Percentiles rank a stretch among this genome's conserved stretches.
These are phyloP conservation scores for Gossypium rotundifolium DNA, from an alignment of 345 rosid species.

Conservation along the genomic window DNA sequence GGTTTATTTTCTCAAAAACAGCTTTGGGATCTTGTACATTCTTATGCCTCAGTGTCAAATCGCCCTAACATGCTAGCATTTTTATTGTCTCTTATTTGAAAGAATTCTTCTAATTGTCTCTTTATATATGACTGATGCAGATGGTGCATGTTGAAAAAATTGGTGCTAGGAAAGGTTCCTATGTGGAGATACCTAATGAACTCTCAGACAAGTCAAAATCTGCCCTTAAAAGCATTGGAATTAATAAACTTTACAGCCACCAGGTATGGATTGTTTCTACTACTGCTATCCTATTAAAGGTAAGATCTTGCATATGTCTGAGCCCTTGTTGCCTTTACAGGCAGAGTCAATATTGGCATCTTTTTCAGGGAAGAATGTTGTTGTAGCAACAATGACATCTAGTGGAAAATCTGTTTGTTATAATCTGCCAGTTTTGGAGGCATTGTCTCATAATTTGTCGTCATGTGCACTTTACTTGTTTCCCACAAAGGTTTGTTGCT, in stretches of 20 bases:
- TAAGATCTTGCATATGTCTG: slow-evolving; percentile 11
- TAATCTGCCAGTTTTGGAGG: slow-evolving; percentile 86
- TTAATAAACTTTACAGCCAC: slow-evolving; percentile 70
- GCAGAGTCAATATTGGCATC: slow-evolving; percentile 77
- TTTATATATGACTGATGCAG: slow-evolving; percentile 37
- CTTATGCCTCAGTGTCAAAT: not conserved
- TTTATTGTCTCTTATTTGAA: not conserved
- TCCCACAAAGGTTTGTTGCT: slow-evolving; percentile 75
- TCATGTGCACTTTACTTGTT: slow-evolving; percentile 86
- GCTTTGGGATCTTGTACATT: not conserved
- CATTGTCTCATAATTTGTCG: slow-evolving; percentile 48
- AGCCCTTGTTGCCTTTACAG: slow-evolving; percentile 32
- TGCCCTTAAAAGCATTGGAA: slow-evolving; percentile 59
- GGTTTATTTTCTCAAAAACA: slow-evolving; percentile 3
- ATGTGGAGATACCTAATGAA: slow-evolving; percentile 43
- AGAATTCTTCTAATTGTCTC: slow-evolving; percentile 7
- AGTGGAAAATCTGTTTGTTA: slow-evolving; percentile 99
- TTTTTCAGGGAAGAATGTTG: slow-evolving; percentile 71
- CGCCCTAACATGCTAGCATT: not conserved
- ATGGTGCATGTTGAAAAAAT: slow-evolving; percentile 75
- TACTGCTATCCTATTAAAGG: not conserved
- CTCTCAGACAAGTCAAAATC: slow-evolving; percentile 61
- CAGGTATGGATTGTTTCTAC: slow-evolving; percentile 49
- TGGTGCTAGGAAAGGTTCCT: slow-evolving; percentile 48
- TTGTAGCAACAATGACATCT: slow-evolving; percentile 89